These are phyloP conservation scores for Hypocreales sp. DNA, from an alignment of 2,329 filamentous ascomycete species.

Conservation along the genomic window DNA sequence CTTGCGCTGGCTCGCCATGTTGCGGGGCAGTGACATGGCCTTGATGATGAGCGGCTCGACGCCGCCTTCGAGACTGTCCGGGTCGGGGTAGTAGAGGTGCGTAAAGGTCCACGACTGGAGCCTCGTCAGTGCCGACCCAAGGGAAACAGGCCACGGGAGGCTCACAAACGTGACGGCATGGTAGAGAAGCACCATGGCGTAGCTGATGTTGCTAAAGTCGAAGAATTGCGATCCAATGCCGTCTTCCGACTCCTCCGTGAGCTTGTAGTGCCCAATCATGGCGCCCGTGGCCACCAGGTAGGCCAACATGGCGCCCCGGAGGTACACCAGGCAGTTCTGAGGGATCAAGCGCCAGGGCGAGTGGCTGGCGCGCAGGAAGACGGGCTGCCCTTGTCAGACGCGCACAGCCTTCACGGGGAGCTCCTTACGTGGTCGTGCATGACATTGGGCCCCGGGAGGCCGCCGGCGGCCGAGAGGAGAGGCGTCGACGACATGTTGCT, in stretches of 20 bases:
- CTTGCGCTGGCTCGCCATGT: slow-evolving; percentile 22
- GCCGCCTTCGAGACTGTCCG: slow-evolving; percentile 18
- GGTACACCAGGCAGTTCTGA: slow-evolving; percentile 26
- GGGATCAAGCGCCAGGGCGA: slow-evolving; percentile 32
- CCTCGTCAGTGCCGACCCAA: neutral
- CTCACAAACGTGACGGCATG: slow-evolving; percentile 30
- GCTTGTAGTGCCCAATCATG: slow-evolving; percentile 29
- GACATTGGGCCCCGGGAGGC: slow-evolving; percentile 15
- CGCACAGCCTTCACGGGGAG: too few species aligned
- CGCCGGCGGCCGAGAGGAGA: slow-evolving; percentile 14
- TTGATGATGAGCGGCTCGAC: slow-evolving; percentile 21
- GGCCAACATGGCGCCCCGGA: slow-evolving; percentile 25
- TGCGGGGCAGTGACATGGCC: slow-evolving; percentile 27
- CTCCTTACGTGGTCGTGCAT: slow-evolving; percentile 19
- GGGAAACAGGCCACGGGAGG: slow-evolving; percentile 2
- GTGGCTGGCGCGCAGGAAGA: slow-evolving; percentile 34
- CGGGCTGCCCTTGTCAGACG: slow-evolving; percentile 21
- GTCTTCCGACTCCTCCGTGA: slow-evolving; percentile 22
- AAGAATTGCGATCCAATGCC: slow-evolving; percentile 27
- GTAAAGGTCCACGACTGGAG: slow-evolving; percentile 34
- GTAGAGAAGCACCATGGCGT: slow-evolving; percentile 26
- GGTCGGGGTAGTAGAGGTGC: slow-evolving; percentile 30
- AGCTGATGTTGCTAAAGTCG: slow-evolving; percentile 31
- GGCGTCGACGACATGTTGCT: slow-evolving; percentile 18
- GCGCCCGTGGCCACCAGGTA: slow-evolving; percentile 26